Evolutionary conservation across 352 stramenopile genomes (phyloP).

Genomic region (Phytophthora boehmeriae): DNA sequence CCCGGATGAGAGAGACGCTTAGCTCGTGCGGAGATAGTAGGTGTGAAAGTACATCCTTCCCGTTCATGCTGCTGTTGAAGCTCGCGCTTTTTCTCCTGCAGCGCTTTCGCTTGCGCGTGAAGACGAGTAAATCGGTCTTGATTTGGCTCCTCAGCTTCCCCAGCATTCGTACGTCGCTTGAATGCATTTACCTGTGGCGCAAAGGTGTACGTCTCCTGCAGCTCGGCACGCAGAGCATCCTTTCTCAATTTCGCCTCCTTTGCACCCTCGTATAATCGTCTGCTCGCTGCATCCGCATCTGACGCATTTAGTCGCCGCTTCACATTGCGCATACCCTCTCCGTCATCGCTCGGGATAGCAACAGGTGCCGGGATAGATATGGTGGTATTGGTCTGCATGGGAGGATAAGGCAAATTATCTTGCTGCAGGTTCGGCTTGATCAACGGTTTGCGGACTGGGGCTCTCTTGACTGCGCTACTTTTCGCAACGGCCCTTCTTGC

Average conservation of each 20-base stretch:
- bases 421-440: conserved; percentile 2
- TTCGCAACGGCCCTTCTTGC: conserved; percentile 25
- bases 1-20: conserved; percentile 51
- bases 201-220: conserved; percentile 65
- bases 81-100: conserved; percentile 57
- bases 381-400: conserved; percentile 3
- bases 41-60: conserved; percentile 66
- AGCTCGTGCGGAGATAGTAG: conserved; percentile 67
- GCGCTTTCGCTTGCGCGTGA: conserved; percentile 63
- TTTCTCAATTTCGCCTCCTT: conserved; percentile 64
- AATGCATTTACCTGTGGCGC: conserved; percentile 59
- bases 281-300: conserved; percentile 57
- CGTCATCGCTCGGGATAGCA: not conserved
- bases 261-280: conserved; percentile 66
- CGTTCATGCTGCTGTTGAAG: conserved; percentile 58
- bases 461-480: conserved; percentile 20
- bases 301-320: conserved; percentile 62
- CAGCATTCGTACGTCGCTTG: conserved; percentile 48
- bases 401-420: not conserved
- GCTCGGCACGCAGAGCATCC: conserved; percentile 52
- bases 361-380: conserved; percentile 5
- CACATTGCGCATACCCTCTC: conserved; percentile 33
- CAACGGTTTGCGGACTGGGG: conserved; percentile 12
- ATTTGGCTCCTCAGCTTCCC: conserved; percentile 32
- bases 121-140: conserved; percentile 52